phyloP scores from a whole-genome alignment of 805 yeast species.

The Lipomyces oligophaga region DNA sequence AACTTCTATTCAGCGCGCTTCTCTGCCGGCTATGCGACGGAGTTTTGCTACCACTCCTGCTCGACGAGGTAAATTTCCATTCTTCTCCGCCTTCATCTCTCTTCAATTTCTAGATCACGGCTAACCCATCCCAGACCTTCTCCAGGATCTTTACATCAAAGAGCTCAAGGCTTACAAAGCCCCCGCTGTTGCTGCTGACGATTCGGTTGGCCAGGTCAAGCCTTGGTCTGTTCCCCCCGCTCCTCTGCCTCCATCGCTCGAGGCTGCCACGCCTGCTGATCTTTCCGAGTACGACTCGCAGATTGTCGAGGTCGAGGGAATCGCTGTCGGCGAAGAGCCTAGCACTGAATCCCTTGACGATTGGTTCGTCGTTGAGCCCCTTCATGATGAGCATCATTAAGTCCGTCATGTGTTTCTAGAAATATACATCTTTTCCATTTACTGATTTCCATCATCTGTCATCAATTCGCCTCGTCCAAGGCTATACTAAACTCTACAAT shows the following conservation, averaged over 20 bases:
- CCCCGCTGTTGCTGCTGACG: constrained; percentile 64
- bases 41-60: constrained; percentile 20
- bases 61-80: constrained; percentile 22
- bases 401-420: not conserved
- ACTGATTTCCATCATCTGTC: no score
- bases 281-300: constrained; percentile 57
- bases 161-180: constrained; percentile 90
- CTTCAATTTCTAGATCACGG: not conserved
- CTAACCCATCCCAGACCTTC: constrained; percentile 45
- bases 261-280: constrained; percentile 65
- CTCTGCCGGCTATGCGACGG: constrained; percentile 22
- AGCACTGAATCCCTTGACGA: constrained; percentile 34
- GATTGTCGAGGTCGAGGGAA: constrained; percentile 67
- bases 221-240: constrained; percentile 79
- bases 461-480: no score
- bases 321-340: constrained; percentile 47
- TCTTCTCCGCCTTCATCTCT: not conserved
- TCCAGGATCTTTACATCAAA: constrained; percentile 79
- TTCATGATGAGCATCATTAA: constrained; percentile 38
- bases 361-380: constrained; percentile 45
- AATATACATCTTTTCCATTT: no score
- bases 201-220: constrained; percentile 73
- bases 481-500: not conserved
- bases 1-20: constrained; percentile 11
- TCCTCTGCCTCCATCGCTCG: constrained; percentile 62